Evolutionary conservation across 345 rosid genomes (phyloP).

Genomic region (Salix dunnii): DNA sequence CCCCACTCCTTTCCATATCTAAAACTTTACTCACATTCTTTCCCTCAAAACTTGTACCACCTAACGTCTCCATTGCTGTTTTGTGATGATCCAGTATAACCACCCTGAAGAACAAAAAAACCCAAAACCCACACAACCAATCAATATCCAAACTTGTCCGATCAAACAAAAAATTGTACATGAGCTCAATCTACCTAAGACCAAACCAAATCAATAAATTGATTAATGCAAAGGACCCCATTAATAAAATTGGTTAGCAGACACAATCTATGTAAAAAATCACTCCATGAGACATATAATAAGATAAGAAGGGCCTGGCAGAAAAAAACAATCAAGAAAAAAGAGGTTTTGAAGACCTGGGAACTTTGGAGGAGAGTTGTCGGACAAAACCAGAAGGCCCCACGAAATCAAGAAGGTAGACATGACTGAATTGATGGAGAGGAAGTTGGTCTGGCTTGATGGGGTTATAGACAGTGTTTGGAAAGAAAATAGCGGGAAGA

Average conservation of each 20-base stretch:
- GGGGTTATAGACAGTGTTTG: constrained; percentile 66
- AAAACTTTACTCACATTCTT: constrained; percentile 50
- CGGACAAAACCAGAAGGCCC: constrained; percentile 62
- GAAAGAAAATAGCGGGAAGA: constrained; percentile 51
- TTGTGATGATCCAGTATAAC: constrained; percentile 67
- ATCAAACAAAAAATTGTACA: too few relatives aligned
- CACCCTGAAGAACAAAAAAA: constrained; percentile 25
- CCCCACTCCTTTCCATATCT: constrained; percentile 71
- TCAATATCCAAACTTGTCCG: too few relatives aligned
- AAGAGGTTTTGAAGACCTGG: constrained; percentile 15
- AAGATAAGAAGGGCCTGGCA: neutral
- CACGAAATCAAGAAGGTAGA: constrained; percentile 71
- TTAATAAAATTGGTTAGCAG: too few relatives aligned
- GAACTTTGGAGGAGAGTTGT: constrained; percentile 45
- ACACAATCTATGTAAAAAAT: too few relatives aligned
- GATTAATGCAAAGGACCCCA: too few relatives aligned
- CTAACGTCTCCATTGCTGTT: constrained; percentile 52
- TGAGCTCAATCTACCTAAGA: too few relatives aligned
- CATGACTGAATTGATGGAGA: constrained; percentile 46
- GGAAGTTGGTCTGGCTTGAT: constrained; percentile 51
- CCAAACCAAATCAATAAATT: too few relatives aligned
- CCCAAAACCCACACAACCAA: neutral
- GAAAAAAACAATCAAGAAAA: neutral
- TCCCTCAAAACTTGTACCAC: constrained; percentile 19
- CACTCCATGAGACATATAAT: too few relatives aligned